These are phyloP conservation scores for Rhododendron henanense DNA, from an alignment of 148 eudicot species.

Conservation along the genomic window DNA sequence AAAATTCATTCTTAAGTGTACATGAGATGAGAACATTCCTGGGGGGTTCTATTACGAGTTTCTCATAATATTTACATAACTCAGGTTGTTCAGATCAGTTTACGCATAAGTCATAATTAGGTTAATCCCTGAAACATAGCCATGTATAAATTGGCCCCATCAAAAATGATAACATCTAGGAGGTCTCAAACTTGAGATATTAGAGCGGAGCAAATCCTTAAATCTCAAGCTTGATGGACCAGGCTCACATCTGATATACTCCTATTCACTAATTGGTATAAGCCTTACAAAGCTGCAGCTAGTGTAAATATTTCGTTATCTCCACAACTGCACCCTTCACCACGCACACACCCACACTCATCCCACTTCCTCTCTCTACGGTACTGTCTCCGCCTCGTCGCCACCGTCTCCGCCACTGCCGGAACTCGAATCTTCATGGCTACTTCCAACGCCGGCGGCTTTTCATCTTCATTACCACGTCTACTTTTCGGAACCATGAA, in stretches of 20 bases:
- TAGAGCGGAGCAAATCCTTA: too few relatives aligned
- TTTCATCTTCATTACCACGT: slow-evolving; percentile 12
- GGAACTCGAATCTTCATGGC: slow-evolving; percentile 28
- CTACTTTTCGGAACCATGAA: not conserved
- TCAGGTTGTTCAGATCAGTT: not conserved
- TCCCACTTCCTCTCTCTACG: slow-evolving; percentile 7
- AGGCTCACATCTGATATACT: too few relatives aligned
- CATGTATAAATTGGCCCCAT: too few relatives aligned
- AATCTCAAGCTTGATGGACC: too few relatives aligned
- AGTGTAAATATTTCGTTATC: slow-evolving; percentile 32
- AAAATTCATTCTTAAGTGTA: not conserved
- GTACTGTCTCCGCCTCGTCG: slow-evolving; percentile 11
- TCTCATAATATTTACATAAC: not conserved
- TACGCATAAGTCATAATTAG: not conserved
- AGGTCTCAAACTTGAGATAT: too few relatives aligned
- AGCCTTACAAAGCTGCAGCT: slow-evolving; percentile 27
- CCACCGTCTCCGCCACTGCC: not conserved
- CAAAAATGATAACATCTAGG: too few relatives aligned
- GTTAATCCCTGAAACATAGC: too few relatives aligned
- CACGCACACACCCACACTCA: slow-evolving; percentile 44
- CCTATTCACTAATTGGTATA: not conserved
- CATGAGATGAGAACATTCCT: not conserved
- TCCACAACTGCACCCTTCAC: slow-evolving; percentile 15
- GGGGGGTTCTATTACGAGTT: not conserved
- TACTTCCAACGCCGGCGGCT: slow-evolving; percentile 45